A percentile compares a stretch with the other conserved stretches of the same genome.
phyloP scores from a whole-genome alignment of 2,329 filamentous ascomycete genomes.

The Ceratocystis huliohia region DNA sequence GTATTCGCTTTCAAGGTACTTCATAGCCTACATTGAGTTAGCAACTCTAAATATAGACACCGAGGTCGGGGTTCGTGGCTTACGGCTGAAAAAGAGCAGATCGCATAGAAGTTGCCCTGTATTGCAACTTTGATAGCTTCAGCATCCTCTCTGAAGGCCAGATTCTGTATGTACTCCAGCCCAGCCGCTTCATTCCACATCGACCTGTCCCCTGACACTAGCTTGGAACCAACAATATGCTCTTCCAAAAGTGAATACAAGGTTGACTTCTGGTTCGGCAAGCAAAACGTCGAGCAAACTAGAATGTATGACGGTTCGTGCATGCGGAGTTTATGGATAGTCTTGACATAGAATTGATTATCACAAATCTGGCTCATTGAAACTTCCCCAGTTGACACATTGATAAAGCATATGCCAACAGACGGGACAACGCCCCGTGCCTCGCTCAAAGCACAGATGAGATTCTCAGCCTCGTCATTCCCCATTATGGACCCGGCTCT shows the following conservation, averaged over 20 bases:
- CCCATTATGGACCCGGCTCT: constrained; percentile 31
- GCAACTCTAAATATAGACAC: not conserved
- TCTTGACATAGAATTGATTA: constrained; percentile 80
- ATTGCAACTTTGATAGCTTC: constrained; percentile 69
- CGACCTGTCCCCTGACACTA: constrained; percentile 52
- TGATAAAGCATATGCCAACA: constrained; percentile 76
- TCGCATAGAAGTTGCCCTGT: constrained; percentile 73
- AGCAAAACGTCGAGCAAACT: constrained; percentile 56
- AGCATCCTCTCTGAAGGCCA: constrained; percentile 71
- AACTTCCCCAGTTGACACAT: constrained; percentile 71
- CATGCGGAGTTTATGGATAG: constrained; percentile 72
- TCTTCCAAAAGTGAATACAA: constrained; percentile 63
- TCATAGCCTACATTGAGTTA: constrained; percentile 49
- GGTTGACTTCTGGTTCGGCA: constrained; percentile 55
- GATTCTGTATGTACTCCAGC: constrained; percentile 60
- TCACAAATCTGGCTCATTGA: constrained; percentile 85
- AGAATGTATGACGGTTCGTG: constrained; percentile 70
- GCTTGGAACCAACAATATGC: constrained; percentile 48
- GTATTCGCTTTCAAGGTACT: constrained; percentile 63
- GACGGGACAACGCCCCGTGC: constrained; percentile 75
- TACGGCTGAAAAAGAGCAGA: constrained; percentile 77
- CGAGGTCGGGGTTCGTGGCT: constrained; percentile 24
- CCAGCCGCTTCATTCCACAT: constrained; percentile 74
- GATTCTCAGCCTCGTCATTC: constrained; percentile 47
- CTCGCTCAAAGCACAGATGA: constrained; percentile 81